These are phyloP conservation scores for Agaricales sp. DNA, from an alignment of 1,284 basidiomycete species.

Conservation along the genomic window DNA sequence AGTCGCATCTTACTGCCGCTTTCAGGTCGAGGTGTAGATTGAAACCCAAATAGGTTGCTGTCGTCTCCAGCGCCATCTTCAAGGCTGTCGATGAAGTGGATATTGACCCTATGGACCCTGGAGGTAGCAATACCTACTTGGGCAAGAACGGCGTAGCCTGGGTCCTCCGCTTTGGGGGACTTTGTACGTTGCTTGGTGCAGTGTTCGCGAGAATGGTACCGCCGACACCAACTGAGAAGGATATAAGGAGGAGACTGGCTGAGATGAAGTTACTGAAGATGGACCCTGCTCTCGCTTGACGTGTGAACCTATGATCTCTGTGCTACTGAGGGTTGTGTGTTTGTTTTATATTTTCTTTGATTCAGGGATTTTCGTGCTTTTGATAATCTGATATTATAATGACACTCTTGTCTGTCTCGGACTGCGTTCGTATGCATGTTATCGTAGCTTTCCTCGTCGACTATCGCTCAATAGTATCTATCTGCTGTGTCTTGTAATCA, in stretches of 20 bases:
- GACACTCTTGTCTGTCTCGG: too few relatives aligned
- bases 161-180: constrained; percentile 88
- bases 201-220: constrained; percentile 70
- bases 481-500: too few relatives aligned
- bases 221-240: constrained; percentile 81
- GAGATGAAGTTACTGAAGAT: constrained; percentile 65
- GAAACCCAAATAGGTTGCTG: constrained; percentile 75
- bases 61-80: constrained; percentile 89
- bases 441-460: too few relatives aligned
- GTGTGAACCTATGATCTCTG: too few relatives aligned
- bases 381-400: too few relatives aligned
- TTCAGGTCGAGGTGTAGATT: too few relatives aligned
- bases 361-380: too few relatives aligned
- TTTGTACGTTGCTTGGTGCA: constrained; percentile 69
- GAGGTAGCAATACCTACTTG: constrained; percentile 48
- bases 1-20: constrained; percentile 20
- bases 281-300: too few relatives aligned
- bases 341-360: too few relatives aligned
- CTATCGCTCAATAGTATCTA: too few relatives aligned
- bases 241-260: constrained; percentile 72
- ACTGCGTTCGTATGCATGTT: too few relatives aligned
- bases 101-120: constrained; percentile 22
- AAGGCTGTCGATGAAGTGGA: constrained; percentile 58
- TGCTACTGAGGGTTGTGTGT: too few relatives aligned
- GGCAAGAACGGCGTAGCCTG: constrained; percentile 86